Evolutionary conservation across 108 stramenopile genomes (phyloP).

Genomic region (Fistulifera pelliculosa): DNA sequence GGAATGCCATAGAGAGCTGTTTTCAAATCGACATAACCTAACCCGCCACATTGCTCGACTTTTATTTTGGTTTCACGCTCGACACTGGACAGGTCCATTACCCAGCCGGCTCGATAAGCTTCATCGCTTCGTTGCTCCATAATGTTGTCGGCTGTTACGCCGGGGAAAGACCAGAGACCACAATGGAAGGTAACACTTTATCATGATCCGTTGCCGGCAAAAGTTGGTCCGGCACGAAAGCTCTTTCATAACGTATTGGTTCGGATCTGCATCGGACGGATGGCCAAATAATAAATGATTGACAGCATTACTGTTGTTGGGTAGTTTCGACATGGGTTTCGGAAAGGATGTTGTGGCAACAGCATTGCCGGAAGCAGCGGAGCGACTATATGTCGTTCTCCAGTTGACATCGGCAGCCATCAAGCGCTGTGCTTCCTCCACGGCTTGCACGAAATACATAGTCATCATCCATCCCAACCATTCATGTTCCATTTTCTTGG

Average conservation of each 20-base stretch:
- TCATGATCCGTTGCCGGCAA: constrained; percentile 50
- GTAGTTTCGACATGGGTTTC: constrained; percentile 13
- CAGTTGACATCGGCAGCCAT: neutral
- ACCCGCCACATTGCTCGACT: constrained; percentile 62
- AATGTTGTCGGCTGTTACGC: constrained; percentile 30
- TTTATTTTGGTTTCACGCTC: constrained; percentile 74
- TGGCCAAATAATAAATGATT: constrained; percentile 49
- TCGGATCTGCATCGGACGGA: constrained; percentile 9
- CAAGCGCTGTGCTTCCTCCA: constrained; percentile 39
- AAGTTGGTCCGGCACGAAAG: constrained; percentile 81
- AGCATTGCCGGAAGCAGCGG: neutral
- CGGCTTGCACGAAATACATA: constrained; percentile 66
- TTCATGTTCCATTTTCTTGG: constrained; percentile 68
- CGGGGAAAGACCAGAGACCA: constrained; percentile 49
- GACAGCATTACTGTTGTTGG: constrained; percentile 24
- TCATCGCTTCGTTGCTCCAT: constrained; percentile 46
- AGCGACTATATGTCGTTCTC: neutral
- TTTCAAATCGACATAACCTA: constrained; percentile 85
- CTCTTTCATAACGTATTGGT: constrained; percentile 36
- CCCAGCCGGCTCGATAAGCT: constrained; percentile 65
- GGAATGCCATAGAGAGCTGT: constrained; percentile 77
- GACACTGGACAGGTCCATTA: constrained; percentile 65
- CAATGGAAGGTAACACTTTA: constrained; percentile 39
- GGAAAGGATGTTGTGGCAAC: constrained; percentile 4
- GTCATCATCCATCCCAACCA: constrained; percentile 75